Conservation (phyloP, 1,284 basidiomycete genomes). For the Inonotus hispidus region DNA sequence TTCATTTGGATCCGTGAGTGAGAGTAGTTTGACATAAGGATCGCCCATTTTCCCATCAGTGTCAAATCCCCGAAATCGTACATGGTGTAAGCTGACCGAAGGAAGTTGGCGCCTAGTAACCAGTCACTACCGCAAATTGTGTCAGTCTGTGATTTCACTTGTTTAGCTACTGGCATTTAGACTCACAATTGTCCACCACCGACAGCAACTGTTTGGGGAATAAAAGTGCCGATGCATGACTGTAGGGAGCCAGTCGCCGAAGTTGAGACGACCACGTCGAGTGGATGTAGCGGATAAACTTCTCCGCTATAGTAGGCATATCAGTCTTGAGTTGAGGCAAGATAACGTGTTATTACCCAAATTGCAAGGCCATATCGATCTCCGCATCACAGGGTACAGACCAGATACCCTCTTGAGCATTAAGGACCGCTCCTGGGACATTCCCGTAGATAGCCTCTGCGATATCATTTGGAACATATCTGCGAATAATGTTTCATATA, state of each 20-base stretch:
- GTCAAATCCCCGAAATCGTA: slow-evolving; percentile 85
- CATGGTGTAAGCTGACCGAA: slow-evolving; percentile 78
- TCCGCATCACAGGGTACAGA: slow-evolving; percentile 63
- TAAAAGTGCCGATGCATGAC: slow-evolving; percentile 64
- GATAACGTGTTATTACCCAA: slow-evolving; percentile 44
- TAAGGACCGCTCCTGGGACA: slow-evolving; percentile 53
- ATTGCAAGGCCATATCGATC: slow-evolving; percentile 69
- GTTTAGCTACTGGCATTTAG: not conserved
- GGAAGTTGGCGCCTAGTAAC: slow-evolving; percentile 76
- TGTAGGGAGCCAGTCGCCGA: slow-evolving; percentile 30
- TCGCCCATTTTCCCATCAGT: slow-evolving; percentile 55
- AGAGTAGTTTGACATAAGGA: slow-evolving; percentile 69
- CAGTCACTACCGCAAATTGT: slow-evolving; percentile 51
- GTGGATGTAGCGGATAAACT: slow-evolving; percentile 68
- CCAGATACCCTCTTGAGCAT: slow-evolving; percentile 52
- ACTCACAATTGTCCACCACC: slow-evolving; percentile 59
- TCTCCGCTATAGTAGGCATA: slow-evolving; percentile 40
- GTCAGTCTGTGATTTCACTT: not conserved
- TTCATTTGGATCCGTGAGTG: slow-evolving; percentile 59
- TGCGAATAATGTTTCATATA: slow-evolving; percentile 24
- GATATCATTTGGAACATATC: slow-evolving; percentile 59
- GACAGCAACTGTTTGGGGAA: slow-evolving; percentile 53
- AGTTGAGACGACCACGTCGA: slow-evolving; percentile 55
- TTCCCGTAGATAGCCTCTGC: slow-evolving; percentile 61
- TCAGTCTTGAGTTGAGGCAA: slow-evolving; percentile 1